These are phyloP conservation scores for Apiospora malaysiana DNA, from an alignment of 2,329 filamentous ascomycete genomes.

Conservation along the genomic window DNA sequence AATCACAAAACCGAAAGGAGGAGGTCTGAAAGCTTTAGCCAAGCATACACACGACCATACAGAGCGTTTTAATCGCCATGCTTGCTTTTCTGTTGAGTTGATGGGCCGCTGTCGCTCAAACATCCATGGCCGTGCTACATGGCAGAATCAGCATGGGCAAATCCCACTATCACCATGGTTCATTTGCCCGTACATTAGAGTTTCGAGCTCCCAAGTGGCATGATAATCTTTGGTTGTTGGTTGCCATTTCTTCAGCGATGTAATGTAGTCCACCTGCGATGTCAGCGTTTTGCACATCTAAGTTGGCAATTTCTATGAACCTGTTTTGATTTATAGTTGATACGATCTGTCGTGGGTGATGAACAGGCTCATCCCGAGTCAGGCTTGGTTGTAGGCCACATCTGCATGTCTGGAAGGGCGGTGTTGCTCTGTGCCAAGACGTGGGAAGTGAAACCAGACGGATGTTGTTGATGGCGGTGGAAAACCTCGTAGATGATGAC, in stretches of 20 bases:
- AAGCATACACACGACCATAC: neutral
- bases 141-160: neutral
- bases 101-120: neutral
- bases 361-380: neutral
- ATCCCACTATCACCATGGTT: neutral
- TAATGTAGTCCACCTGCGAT: neutral
- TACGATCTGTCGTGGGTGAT: neutral
- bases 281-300: neutral
- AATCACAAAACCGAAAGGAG: neutral
- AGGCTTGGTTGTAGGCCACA: neutral
- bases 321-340: neutral
- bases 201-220: neutral
- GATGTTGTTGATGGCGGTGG: neutral
- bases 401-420: neutral
- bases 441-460: neutral
- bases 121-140: neutral
- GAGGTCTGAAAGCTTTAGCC: neutral
- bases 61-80: neutral
- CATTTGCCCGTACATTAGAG: conserved; percentile 12
- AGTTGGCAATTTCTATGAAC: neutral
- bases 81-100: neutral
- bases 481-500: neutral
- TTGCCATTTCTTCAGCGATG: neutral
- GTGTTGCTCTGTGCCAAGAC: neutral
- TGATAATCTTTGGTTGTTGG: neutral